Evolutionary conservation across 2,329 filamentous ascomycete species (phyloP).

Genomic region (Fusarium pseudograminearum): DNA sequence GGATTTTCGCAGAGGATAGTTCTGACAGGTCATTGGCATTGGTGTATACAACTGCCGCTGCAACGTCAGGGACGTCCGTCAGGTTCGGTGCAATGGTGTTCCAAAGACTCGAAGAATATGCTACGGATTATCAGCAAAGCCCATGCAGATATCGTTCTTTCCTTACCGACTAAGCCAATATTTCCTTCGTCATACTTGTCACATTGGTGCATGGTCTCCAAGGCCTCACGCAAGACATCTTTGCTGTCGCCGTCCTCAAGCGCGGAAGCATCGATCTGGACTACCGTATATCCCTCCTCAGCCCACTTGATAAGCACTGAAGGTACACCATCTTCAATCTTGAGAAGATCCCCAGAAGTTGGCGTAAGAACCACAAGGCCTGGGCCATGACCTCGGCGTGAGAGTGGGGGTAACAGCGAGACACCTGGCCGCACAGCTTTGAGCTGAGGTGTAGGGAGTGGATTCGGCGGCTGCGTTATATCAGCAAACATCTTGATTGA

Average conservation of each 20-base stretch:
- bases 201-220: conserved; percentile 40
- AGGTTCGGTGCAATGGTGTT: conserved; percentile 38
- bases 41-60: conserved; percentile 42
- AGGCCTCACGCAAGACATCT: conserved; percentile 33
- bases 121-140: background rate
- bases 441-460: conserved; percentile 40
- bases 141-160: rapidly evolving
- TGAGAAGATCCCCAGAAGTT: conserved; percentile 37
- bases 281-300: conserved; percentile 76
- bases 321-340: conserved; percentile 56
- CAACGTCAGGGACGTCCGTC: conserved; percentile 36
- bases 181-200: conserved; percentile 55
- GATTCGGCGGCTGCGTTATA: conserved; percentile 42
- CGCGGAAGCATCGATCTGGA: conserved; percentile 29
- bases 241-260: conserved; percentile 21
- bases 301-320: conserved; percentile 75
- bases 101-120: conserved; percentile 38
- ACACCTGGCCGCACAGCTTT: conserved; percentile 34
- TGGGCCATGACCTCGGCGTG: conserved; percentile 54
- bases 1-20: conserved; percentile 6
- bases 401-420: conserved; percentile 51
- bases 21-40: background rate
- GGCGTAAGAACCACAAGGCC: conserved; percentile 51
- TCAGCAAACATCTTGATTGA: conserved; percentile 40
- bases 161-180: conserved; percentile 54